Evolutionary conservation across 2,329 filamentous ascomycete species (phyloP).

Genomic region (Lasiodiplodia sp.): DNA sequence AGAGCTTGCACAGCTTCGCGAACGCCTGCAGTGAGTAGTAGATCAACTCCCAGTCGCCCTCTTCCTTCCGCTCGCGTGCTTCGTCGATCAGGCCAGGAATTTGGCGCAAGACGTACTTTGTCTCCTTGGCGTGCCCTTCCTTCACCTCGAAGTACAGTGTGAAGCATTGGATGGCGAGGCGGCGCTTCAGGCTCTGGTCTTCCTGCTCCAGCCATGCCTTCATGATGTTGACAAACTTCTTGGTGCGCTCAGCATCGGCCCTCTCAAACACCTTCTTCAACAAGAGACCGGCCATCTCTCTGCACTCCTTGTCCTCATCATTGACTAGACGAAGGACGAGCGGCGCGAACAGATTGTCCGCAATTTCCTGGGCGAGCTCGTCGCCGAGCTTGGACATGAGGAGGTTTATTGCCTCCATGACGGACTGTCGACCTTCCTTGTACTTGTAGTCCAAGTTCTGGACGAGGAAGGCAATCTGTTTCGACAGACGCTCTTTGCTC

Average conservation of each 20-base stretch:
- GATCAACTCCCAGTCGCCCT: conserved; percentile 73
- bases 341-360: conserved; percentile 83
- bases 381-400: conserved; percentile 86
- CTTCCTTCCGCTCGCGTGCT: conserved; percentile 58
- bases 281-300: conserved; percentile 79
- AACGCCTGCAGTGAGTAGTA: conserved; percentile 76
- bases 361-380: conserved; percentile 81
- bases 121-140: conserved; percentile 69
- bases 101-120: conserved; percentile 62
- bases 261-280: conserved; percentile 82
- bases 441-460: conserved; percentile 92
- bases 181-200: conserved; percentile 73
- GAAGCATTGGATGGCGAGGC: conserved; percentile 81
- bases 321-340: conserved; percentile 86
- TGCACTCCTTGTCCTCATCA: conserved; percentile 86
- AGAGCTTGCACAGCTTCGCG: conserved; percentile 70
- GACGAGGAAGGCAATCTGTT: conserved; percentile 87
- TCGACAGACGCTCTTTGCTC: conserved; percentile 84
- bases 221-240: conserved; percentile 74
- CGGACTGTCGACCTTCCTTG: conserved; percentile 85
- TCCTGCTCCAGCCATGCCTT: conserved; percentile 78
- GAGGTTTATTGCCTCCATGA: conserved; percentile 89
- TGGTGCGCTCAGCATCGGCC: conserved; percentile 74
- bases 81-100: conserved; percentile 61
- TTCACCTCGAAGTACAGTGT: conserved; percentile 80